These are phyloP conservation scores for Puccinia hordei DNA, from an alignment of 1,284 basidiomycete genomes.

Conservation along the genomic window DNA sequence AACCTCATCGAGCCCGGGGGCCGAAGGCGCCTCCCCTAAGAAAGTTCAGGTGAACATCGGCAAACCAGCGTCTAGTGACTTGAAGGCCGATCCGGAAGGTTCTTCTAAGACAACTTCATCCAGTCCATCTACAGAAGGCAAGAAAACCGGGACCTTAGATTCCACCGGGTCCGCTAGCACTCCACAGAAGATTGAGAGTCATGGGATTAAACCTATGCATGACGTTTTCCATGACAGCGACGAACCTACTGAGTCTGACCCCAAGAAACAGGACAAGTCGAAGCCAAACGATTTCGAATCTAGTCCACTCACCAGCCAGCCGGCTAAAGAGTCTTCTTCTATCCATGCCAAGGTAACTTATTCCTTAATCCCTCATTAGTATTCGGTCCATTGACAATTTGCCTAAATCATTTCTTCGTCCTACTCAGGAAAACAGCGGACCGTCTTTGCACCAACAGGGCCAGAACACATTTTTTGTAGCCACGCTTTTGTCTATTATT, in stretches of 20 bases:
- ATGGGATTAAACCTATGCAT: background rate
- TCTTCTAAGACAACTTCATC: background rate
- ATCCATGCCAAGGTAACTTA: background rate
- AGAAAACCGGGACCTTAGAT: background rate
- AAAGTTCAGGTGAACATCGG: slow-evolving; percentile 22
- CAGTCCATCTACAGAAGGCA: background rate
- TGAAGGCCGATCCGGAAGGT: background rate
- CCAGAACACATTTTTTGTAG: background rate
- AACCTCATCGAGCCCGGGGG: background rate
- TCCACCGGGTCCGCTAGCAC: background rate
- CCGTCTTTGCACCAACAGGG: background rate
- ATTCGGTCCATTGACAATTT: background rate
- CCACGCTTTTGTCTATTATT: background rate
- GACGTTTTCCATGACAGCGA: background rate
- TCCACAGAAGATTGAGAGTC: background rate
- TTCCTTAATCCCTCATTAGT: background rate
- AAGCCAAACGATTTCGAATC: background rate
- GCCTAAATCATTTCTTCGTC: background rate
- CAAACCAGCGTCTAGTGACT: slow-evolving; percentile 7
- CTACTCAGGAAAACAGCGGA: background rate
- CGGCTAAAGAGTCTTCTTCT: background rate
- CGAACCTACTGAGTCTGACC: background rate
- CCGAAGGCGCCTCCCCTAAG: background rate
- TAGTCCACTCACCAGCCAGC: background rate
- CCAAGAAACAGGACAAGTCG: background rate